phyloP scores from a whole-genome alignment of 1,139 yeast genomes.

The Yamadazyma jaroonii region DNA sequence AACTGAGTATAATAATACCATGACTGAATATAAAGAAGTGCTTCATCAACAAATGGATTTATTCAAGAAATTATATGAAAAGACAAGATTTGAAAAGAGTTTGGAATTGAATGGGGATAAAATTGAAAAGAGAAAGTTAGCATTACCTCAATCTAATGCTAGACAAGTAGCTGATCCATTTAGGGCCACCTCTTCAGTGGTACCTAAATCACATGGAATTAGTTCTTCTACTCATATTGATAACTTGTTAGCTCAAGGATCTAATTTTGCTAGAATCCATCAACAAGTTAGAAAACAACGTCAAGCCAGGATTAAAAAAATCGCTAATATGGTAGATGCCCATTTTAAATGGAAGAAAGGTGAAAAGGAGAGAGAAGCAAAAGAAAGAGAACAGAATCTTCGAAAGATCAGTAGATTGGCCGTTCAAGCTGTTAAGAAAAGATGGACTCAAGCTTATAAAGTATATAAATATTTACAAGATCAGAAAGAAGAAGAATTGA shows the following conservation, averaged over 20 bases:
- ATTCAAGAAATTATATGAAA: conserved; percentile 27
- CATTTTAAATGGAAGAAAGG: conserved; percentile 86
- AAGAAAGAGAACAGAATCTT: conserved; percentile 67
- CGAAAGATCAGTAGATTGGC: conserved; percentile 73
- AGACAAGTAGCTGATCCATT: conserved; percentile 42
- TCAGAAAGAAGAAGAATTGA: conserved; percentile 64
- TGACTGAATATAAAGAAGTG: conserved; percentile 32
- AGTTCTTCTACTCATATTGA: conserved; percentile 62
- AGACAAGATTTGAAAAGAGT: conserved; percentile 33
- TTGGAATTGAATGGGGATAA: conserved; percentile 44
- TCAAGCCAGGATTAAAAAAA: conserved; percentile 64
- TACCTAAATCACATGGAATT: conserved; percentile 40
- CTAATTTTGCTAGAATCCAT: conserved; percentile 67
- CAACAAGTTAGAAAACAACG: conserved; percentile 66
- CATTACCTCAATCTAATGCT: conserved; percentile 42
- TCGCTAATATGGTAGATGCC: conserved; percentile 79
- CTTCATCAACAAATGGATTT: conserved; percentile 31
- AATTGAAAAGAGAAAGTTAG: conserved; percentile 42
- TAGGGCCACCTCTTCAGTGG: conserved; percentile 36
- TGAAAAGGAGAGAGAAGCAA: conserved; percentile 77
- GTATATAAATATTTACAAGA: conserved; percentile 58
- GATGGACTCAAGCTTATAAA: conserved; percentile 89
- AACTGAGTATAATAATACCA: conserved; percentile 31
- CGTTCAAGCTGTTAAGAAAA: conserved; percentile 78
- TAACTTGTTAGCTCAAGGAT: conserved; percentile 73